A percentile compares a stretch with the other conserved stretches of the same genome.
Evolutionary conservation across 2,329 filamentous ascomycete genomes (phyloP).

Genomic region (Podosphaera leucotricha): DNA sequence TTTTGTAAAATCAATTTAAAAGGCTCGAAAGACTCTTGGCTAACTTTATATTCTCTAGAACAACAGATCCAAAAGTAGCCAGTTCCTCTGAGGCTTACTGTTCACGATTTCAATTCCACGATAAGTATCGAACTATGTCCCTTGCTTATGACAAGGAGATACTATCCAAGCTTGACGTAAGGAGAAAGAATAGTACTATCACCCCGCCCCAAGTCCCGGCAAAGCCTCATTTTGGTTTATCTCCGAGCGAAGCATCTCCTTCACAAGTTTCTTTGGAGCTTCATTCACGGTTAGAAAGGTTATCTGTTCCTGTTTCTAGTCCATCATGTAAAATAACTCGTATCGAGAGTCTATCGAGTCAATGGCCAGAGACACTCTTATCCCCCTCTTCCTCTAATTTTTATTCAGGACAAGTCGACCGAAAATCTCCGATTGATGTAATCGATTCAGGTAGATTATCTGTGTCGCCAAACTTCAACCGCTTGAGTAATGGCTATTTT

Average conservation of each 20-base stretch:
- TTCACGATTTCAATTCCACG: constrained; percentile 10
- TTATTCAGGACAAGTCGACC: constrained; percentile 9
- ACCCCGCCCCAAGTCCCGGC: constrained; percentile 14
- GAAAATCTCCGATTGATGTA: constrained; percentile 13
- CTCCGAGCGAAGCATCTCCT: constrained; percentile 15
- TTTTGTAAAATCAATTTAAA: not conserved
- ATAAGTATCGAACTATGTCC: constrained; percentile 15
- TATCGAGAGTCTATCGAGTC: constrained; percentile 12
- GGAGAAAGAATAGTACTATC: constrained; percentile 13
- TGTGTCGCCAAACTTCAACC: constrained; percentile 15
- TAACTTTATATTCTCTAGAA: not conserved
- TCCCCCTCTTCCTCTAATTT: not conserved
- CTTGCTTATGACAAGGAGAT: constrained; percentile 18
- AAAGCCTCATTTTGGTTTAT: constrained; percentile 13
- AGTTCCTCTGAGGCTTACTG: constrained; percentile 6
- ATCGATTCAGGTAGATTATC: constrained; percentile 14
- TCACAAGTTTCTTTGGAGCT: constrained; percentile 13
- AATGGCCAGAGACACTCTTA: constrained; percentile 13
- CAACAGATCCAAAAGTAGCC: not conserved
- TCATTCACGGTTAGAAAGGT: constrained; percentile 14
- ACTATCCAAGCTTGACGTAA: constrained; percentile 16
- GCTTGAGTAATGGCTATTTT: constrained; percentile 23
- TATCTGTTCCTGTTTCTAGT: constrained; percentile 14
- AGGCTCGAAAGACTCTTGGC: not conserved
- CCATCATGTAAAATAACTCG: constrained; percentile 8